Conservation (phyloP, 2,329 filamentous ascomycete genomes). For the Pseudohalonectria lignicola region DNA sequence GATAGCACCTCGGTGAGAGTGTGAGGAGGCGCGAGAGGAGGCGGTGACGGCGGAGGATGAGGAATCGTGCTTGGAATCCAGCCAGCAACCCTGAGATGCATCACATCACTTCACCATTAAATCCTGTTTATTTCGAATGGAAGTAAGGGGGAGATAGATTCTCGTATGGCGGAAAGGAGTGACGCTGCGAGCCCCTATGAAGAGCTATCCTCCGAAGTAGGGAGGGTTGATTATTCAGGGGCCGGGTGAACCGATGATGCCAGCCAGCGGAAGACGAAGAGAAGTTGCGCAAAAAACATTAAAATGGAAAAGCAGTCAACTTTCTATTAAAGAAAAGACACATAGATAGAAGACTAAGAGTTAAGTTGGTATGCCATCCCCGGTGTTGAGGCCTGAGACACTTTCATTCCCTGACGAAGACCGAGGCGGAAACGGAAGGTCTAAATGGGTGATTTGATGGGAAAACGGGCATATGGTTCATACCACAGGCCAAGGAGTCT, state of each 20-base stretch:
- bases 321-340: background rate
- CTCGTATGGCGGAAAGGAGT: background rate
- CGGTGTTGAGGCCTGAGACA: too few species aligned
- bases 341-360: background rate
- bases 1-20: conserved; percentile 8
- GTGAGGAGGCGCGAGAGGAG: conserved; percentile 3
- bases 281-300: too few species aligned
- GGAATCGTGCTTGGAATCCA: background rate
- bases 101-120: background rate
- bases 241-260: too few species aligned
- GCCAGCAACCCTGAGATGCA: background rate
- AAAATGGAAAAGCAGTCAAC: background rate
- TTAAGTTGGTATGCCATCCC: background rate
- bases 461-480: background rate
- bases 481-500: background rate
- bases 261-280: too few species aligned
- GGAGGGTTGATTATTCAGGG: too few species aligned
- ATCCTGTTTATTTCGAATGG: background rate
- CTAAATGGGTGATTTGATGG: background rate
- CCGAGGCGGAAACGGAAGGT: background rate
- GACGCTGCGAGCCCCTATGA: background rate
- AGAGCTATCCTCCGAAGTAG: too few species aligned
- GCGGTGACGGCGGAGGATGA: background rate
- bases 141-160: background rate
- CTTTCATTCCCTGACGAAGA: too few species aligned